Evolutionary conservation across 805 yeast genomes (phyloP), one percentile per base, ranked within the genome.

Genomic region (Hemisphaericaspora nanyangensis): DNA sequence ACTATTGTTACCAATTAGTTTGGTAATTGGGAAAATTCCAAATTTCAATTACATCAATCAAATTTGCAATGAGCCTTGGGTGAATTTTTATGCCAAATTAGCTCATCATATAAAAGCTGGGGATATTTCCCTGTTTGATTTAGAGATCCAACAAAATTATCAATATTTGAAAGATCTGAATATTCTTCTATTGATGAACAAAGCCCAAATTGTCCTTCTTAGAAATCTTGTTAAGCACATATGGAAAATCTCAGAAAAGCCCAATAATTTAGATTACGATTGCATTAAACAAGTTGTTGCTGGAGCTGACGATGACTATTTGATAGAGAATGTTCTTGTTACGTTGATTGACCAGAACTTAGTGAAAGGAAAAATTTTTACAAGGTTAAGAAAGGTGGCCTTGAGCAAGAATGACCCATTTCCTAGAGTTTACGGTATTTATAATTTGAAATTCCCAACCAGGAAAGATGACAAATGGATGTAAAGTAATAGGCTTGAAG

Each of bases 1-100:
- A 24, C 71, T 70, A 40, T 57, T 81, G 29, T 44, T 80, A 1
- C 82, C 87, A 0, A 61, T 74, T 0, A 68, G 79, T 2, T 53
- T 82, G 6, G 52, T 80, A 1, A 63, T 79, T 29, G 88, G 88
- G 0, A 71, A 72, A 35, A 42, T 63, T 11, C 85, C 86, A 0
- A 59, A 62, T 19, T 52, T 57, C 10, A 46, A 31, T 15, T 33
- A 37, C 12, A 47, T 8, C 49, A 44, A 38, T 38, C 35, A 27
- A 17, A 17, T 16, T 16, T n/a, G n/a, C 28, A n/a, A 17, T 18
- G 11, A 13, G 46, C 50, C 40, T 10, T 55, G 55, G 57, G 24
- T 65, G 44, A 22, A 52, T 25, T 28, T 61, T 6, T 77, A 76
- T 46, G 46, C 52, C 3, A 57, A 61, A 10, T 46, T 83, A 16